These are phyloP conservation scores for Chaetomium globosum DNA, from an alignment of 2,329 filamentous ascomycete genomes.

Conservation along the genomic window DNA sequence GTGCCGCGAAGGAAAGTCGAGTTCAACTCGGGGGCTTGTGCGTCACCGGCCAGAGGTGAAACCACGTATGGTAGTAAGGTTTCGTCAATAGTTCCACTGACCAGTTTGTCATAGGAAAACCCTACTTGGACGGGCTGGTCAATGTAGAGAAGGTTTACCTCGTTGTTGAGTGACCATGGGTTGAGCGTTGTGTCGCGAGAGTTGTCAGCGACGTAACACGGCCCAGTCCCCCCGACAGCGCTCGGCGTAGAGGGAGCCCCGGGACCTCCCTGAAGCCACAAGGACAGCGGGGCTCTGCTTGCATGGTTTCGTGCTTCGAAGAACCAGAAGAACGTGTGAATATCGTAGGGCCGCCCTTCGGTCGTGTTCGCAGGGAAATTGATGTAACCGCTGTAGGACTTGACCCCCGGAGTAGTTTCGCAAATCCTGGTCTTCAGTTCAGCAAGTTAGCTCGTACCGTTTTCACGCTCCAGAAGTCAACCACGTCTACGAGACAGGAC, in stretches of 20 bases:
- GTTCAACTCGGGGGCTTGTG: slow-evolving; percentile 25
- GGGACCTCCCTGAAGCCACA: slow-evolving; percentile 36
- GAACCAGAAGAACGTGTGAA: slow-evolving; percentile 35
- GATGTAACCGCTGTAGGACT: slow-evolving; percentile 33
- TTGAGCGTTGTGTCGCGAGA: slow-evolving; percentile 55
- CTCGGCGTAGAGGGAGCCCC: slow-evolving; percentile 24
- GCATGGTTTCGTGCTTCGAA: slow-evolving; percentile 33
- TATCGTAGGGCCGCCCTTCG: slow-evolving; percentile 23
- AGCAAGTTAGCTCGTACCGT: background rate
- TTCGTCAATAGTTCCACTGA: slow-evolving; percentile 37
- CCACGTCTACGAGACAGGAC: background rate
- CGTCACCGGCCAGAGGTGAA: slow-evolving; percentile 14
- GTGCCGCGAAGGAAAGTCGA: slow-evolving; percentile 26
- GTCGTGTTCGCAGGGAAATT: slow-evolving; percentile 27
- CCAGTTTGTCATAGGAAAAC: slow-evolving; percentile 39
- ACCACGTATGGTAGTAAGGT: slow-evolving; percentile 21
- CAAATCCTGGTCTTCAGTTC: slow-evolving; percentile 27
- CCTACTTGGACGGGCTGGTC: slow-evolving; percentile 55
- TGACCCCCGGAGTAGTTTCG: slow-evolving; percentile 33
- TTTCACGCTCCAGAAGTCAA: no score
- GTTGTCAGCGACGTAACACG: slow-evolving; percentile 49
- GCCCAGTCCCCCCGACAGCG: slow-evolving; percentile 31
- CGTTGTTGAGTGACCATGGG: slow-evolving; percentile 63
- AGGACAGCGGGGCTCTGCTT: slow-evolving; percentile 30
- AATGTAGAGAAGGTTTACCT: slow-evolving; percentile 66